Percentiles rank a stretch among this genome's conserved stretches.
These are phyloP conservation scores for Hippophae rhamnoides DNA, from an alignment of 306 rosid species.

Conservation along the genomic window DNA sequence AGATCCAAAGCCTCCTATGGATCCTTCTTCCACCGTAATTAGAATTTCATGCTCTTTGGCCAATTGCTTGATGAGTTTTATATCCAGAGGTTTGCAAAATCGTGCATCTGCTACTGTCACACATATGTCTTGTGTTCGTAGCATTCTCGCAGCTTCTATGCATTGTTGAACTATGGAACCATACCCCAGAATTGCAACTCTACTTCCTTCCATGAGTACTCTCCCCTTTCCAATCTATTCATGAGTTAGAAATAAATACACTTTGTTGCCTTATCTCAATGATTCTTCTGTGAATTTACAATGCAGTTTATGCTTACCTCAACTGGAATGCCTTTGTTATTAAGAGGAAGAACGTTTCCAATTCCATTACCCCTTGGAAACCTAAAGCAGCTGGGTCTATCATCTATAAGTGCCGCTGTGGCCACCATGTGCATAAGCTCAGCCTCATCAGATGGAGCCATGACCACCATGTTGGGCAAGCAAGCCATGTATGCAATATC, in stretches of 20 bases:
- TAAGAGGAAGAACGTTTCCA: conserved; percentile 51
- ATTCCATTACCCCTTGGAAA: conserved; percentile 91
- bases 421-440: conserved; percentile 96
- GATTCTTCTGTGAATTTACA: background rate
- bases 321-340: conserved; percentile 63
- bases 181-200: conserved; percentile 73
- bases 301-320: conserved; percentile 45
- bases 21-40: conserved; percentile 77
- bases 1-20: conserved; percentile 93
- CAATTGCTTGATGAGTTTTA: conserved; percentile 47
- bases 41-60: conserved; percentile 75
- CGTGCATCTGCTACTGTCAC: conserved; percentile 91
- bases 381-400: conserved; percentile 90
- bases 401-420: conserved; percentile 78
- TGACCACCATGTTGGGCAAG: conserved; percentile 92
- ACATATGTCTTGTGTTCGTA: conserved; percentile 34
- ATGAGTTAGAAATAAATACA: conserved; percentile 13
- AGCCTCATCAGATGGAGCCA: conserved; percentile 96
- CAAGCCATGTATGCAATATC: conserved; percentile 90
- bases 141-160: conserved; percentile 49
- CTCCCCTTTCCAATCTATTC: conserved; percentile 78
- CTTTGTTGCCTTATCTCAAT: background rate
- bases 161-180: conserved; percentile 76
- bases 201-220: conserved; percentile 51
- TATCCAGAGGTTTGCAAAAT: conserved; percentile 88